Evolutionary conservation across 2,329 filamentous ascomycete genomes (phyloP), one percentile per base, ranked within the genome.

Genomic region (Fusarium metavorans): DNA sequence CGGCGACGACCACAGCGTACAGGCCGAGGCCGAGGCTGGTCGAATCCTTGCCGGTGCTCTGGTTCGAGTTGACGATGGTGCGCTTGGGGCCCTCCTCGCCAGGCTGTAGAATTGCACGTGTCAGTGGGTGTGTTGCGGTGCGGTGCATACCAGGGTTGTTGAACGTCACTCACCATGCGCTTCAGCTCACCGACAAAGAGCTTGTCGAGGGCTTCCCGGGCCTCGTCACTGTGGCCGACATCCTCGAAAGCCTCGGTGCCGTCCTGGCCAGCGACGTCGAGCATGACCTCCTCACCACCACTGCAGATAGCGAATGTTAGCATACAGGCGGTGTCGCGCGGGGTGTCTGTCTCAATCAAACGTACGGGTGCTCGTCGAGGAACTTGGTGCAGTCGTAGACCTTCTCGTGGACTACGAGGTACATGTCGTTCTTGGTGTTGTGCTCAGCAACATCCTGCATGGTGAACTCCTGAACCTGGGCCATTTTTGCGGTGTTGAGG

Each of bases 221-320:
- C 97, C 89, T 99, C 97, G 85, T 99, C 97, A 81, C 94, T 97
- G 93, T 99, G 97, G 82, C 97, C 97, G 81, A 99, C 97, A 86
- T 99, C 97, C 88, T 99, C 97, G 83, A 99, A 99, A 72, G 97
- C 96, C 87, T 98, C 97, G 80, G 96, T 98, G 81, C 94, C 93
- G 85, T 99, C 97, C 87, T 98, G 95, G 78, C 97, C 97, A 81
- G 89, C 97, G 75, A 98, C 95, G 79, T 99, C 97, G 78, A 99
- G 93, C 74, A 99, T 88, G 79, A 99, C 97, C 88, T 99, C 97
- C 87, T 99, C 97, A 87, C 97, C 97, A 88, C 97, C 97, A 80
- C 97, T 98, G 82, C 76, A 69, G 65, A 23, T 27, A 48, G 50
- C 58, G 2, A 25, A 48, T 65, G 73, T 79, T 68, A 79, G 78